Conservation (phyloP, 495 filamentous ascomycete genomes). For the Aspergillus hancockii region DNA sequence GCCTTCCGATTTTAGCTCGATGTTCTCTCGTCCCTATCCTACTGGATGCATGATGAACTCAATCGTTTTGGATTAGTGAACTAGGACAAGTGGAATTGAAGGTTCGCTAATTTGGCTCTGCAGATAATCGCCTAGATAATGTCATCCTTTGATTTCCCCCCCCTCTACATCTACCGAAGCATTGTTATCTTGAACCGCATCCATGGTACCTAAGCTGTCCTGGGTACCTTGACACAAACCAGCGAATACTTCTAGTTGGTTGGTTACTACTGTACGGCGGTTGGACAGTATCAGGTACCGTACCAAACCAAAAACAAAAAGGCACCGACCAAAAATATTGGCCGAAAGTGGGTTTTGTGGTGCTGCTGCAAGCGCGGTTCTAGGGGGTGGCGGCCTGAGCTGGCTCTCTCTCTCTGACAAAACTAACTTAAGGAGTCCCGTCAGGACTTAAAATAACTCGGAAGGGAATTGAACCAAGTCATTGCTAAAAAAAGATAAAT, state of each 20-base stretch:
- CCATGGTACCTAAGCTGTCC: background rate
- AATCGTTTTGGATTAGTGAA: background rate
- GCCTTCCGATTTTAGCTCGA: conserved; percentile 5
- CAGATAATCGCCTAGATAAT: background rate
- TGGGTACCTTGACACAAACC: background rate
- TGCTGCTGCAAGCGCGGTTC: conserved; percentile 37
- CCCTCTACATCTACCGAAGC: background rate
- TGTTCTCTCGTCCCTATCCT: background rate
- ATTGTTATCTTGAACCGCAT: background rate
- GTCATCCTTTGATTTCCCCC: background rate
- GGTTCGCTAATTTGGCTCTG: background rate
- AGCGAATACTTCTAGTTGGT: background rate
- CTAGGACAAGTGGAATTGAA: background rate
- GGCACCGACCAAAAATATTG: conserved; percentile 22
- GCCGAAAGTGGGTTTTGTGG: conserved; percentile 26
- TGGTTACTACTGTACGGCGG: conserved; percentile 12
- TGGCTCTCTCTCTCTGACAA: conserved; percentile 11
- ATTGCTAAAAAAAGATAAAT: background rate
- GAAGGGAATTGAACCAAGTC: background rate
- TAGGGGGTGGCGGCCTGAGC: conserved; percentile 40
- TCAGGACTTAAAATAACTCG: conserved; percentile 16
- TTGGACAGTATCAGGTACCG: conserved; percentile 22
- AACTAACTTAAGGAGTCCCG: conserved; percentile 4
- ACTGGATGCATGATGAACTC: background rate
- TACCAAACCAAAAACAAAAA: conserved; percentile 11